These are phyloP conservation scores for Curvularia sp. DNA, from an alignment of 2,329 filamentous ascomycete genomes.

Conservation along the genomic window DNA sequence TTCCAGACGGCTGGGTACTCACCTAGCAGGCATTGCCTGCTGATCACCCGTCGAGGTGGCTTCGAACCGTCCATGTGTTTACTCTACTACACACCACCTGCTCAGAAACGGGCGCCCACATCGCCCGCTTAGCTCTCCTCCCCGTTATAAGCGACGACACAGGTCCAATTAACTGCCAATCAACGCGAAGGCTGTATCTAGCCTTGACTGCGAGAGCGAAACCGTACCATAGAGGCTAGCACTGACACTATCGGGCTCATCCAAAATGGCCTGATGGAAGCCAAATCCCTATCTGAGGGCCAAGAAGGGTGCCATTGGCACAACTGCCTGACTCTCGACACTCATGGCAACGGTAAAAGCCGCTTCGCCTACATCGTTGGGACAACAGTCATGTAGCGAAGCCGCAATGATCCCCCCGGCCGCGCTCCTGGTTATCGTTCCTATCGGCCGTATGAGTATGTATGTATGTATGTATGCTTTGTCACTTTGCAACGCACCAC, in stretches of 20 bases:
- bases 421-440: not conserved
- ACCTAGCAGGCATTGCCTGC: slow-evolving; percentile 33
- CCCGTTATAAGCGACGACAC: slow-evolving; percentile 5
- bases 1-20: slow-evolving; percentile 44
- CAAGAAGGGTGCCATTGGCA: not conserved
- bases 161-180: not conserved
- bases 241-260: not conserved
- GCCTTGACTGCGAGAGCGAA: not conserved
- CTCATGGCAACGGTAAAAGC: slow-evolving; percentile 29
- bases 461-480: slow-evolving; percentile 11
- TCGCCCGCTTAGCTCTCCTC: slow-evolving; percentile 6
- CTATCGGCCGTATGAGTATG: not conserved
- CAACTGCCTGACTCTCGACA: not conserved
- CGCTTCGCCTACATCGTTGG: slow-evolving; percentile 37
- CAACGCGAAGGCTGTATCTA: slow-evolving; percentile 11
- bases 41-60: slow-evolving; percentile 49
- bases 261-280: not conserved
- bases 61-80: slow-evolving; percentile 39
- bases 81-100: slow-evolving; percentile 20
- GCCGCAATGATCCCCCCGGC: not conserved
- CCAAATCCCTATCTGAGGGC: not conserved
- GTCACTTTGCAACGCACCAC: slow-evolving; percentile 18
- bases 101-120: slow-evolving; percentile 34
- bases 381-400: not conserved
- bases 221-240: not conserved